phyloP scores from a whole-genome alignment of 2,329 filamentous ascomycete species.

The Tricladium varicosporioides region DNA sequence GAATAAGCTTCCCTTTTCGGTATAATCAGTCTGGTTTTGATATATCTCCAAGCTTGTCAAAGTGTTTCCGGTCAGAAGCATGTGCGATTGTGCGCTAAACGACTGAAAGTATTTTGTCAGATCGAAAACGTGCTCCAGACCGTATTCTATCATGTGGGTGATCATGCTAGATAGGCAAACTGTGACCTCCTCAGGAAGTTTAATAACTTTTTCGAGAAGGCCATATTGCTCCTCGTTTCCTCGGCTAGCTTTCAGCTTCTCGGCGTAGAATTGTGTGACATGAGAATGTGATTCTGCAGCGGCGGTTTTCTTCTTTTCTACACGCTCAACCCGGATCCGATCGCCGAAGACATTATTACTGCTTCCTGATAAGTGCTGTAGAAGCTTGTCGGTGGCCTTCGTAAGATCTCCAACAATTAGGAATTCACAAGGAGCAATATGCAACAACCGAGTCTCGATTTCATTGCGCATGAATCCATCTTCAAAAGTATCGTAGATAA shows the following conservation, averaged over 20 bases:
- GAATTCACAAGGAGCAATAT: slow-evolving; percentile 95
- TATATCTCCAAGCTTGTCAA: slow-evolving; percentile 93
- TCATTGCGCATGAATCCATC: slow-evolving; percentile 97
- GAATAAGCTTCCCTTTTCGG: slow-evolving; percentile 83
- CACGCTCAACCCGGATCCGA: slow-evolving; percentile 78
- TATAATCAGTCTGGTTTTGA: slow-evolving; percentile 86
- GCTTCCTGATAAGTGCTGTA: slow-evolving; percentile 84
- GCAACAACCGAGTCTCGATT: slow-evolving; percentile 89
- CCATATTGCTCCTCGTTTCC: slow-evolving; percentile 57
- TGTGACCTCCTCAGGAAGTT: slow-evolving; percentile 80
- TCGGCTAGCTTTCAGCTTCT: slow-evolving; percentile 66
- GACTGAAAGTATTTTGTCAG: slow-evolving; percentile 96
- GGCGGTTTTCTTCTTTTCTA: slow-evolving; percentile 74
- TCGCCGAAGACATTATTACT: slow-evolving; percentile 93
- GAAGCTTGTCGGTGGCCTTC: slow-evolving; percentile 86
- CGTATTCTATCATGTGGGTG: slow-evolving; percentile 85
- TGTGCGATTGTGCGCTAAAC: slow-evolving; percentile 90
- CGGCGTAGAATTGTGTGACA: slow-evolving; percentile 89
- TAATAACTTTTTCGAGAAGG: slow-evolving; percentile 82
- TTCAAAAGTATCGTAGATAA: slow-evolving; percentile 93
- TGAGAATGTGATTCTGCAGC: slow-evolving; percentile 83
- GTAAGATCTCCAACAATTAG: slow-evolving; percentile 89
- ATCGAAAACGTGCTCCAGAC: slow-evolving; percentile 91
- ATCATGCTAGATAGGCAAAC: slow-evolving; percentile 97
- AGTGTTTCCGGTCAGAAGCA: slow-evolving; percentile 94